Conservation (phyloP, 768 basidiomycete species). For the Xerocomellus chrysenteron region DNA sequence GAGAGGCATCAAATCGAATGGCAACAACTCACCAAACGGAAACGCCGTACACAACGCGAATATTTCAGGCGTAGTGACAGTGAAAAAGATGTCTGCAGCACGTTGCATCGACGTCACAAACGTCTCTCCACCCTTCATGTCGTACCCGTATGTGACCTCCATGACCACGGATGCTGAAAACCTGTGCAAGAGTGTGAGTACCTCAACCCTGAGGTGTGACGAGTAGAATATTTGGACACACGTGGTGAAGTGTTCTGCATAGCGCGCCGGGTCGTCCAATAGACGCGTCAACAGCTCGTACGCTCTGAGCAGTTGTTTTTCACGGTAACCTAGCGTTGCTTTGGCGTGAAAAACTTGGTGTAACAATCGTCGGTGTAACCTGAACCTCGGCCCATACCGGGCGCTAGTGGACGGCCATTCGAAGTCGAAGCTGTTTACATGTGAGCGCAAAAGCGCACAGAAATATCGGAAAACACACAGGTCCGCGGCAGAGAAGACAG, state of each 20-base stretch:
- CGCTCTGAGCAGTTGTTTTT: constrained; percentile 10
- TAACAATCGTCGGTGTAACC: constrained; percentile 23
- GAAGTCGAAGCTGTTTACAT: constrained; percentile 11
- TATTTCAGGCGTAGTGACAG: neutral
- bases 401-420: constrained; percentile 14
- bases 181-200: neutral
- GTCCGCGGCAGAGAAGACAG: neutral
- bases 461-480: too few relatives aligned
- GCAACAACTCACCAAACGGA: constrained; percentile 13
- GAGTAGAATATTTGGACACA: neutral
- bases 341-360: constrained; percentile 19
- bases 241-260: neutral
- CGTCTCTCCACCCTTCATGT: constrained; percentile 1
- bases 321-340: constrained; percentile 12
- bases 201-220: neutral
- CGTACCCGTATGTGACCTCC: constrained; percentile 20
- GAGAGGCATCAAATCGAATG: neutral
- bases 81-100: constrained; percentile 4
- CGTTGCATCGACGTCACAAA: constrained; percentile 11
- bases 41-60: constrained; percentile 7
- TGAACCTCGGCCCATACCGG: constrained; percentile 24
- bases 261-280: constrained; percentile 6
- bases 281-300: constrained; percentile 12
- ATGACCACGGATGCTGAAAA: constrained; percentile 6
- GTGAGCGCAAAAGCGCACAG: neutral